phyloP scores from a whole-genome alignment of 768 basidiomycete species.

The Pisolithus orientalis region DNA sequence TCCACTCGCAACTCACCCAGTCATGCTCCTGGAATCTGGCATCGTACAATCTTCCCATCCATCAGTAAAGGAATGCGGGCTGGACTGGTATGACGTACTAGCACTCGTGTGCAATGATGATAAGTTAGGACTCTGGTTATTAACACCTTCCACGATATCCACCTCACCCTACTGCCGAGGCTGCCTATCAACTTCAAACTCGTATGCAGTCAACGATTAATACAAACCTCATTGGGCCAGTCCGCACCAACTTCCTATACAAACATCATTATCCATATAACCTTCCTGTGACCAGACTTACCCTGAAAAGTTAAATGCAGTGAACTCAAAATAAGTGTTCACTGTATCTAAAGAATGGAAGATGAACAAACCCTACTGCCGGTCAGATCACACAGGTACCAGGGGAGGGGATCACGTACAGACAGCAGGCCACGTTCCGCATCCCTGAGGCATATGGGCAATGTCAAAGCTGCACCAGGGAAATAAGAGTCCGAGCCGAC shows the following conservation, averaged over 20 bases:
- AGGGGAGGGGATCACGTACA: slow-evolving; percentile 18
- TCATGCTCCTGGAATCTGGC: slow-evolving; percentile 22
- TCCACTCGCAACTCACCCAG: slow-evolving; percentile 20
- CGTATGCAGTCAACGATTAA: not conserved
- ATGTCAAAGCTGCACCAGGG: slow-evolving; percentile 27
- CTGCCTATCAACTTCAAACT: not conserved
- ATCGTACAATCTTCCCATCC: slow-evolving; percentile 21
- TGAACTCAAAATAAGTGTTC: not conserved
- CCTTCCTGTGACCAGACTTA: slow-evolving; percentile 2
- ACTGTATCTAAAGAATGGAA: not conserved
- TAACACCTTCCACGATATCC: slow-evolving; percentile 31
- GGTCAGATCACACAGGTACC: not conserved
- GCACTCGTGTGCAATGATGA: slow-evolving; percentile 26
- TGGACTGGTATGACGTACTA: slow-evolving; percentile 6
- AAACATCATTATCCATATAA: not conserved
- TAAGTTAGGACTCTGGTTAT: slow-evolving; percentile 21
- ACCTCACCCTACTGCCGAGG: slow-evolving; percentile 20
- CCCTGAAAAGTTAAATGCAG: slow-evolving; percentile 12
- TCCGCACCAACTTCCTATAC: slow-evolving; percentile 20
- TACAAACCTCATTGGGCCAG: slow-evolving; percentile 20
- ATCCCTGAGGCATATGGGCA: slow-evolving; percentile 32
- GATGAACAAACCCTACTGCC: slow-evolving; percentile 19
- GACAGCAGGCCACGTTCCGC: slow-evolving; percentile 34
- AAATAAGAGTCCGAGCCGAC: not conserved
- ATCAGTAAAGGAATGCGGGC: not conserved